These are phyloP conservation scores for Daedaleopsis nitida DNA, from an alignment of 768 basidiomycete genomes.

Conservation along the genomic window DNA sequence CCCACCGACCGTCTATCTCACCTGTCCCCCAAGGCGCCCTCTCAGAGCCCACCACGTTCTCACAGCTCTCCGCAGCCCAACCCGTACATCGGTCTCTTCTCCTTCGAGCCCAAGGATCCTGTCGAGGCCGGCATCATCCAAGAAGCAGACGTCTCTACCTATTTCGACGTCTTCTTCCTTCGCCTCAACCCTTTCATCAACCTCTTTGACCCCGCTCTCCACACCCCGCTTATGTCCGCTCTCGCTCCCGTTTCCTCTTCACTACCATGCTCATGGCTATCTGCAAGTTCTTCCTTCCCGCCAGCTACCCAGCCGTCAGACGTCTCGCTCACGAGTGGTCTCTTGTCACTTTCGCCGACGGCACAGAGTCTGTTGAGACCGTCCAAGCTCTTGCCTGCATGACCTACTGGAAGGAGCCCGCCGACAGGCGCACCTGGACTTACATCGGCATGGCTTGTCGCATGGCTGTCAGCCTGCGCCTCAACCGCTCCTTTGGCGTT, in stretches of 20 bases:
- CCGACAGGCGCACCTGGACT: slow-evolving; percentile 85
- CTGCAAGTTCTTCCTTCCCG: slow-evolving; percentile 79
- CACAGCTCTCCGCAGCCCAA: slow-evolving; percentile 16
- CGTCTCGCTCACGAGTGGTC: slow-evolving; percentile 74
- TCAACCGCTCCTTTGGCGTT: slow-evolving; percentile 67
- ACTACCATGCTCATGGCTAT: slow-evolving; percentile 83
- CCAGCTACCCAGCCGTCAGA: slow-evolving; percentile 66
- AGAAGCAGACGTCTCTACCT: slow-evolving; percentile 66
- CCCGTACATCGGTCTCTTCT: slow-evolving; percentile 7
- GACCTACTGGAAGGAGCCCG: slow-evolving; percentile 88
- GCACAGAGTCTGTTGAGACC: slow-evolving; percentile 82
- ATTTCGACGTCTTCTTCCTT: slow-evolving; percentile 79
- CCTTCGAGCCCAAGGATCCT: slow-evolving; percentile 50
- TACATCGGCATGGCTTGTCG: slow-evolving; percentile 89
- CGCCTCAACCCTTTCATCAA: slow-evolving; percentile 90
- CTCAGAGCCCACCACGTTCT: slow-evolving; percentile 19
- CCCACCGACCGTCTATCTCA: slow-evolving; percentile 34
- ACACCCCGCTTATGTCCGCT: slow-evolving; percentile 80
- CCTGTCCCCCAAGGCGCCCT: slow-evolving; percentile 1
- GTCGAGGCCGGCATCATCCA: slow-evolving; percentile 69
- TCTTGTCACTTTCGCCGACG: slow-evolving; percentile 75
- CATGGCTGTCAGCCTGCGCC: slow-evolving; percentile 82
- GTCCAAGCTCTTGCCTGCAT: slow-evolving; percentile 89
- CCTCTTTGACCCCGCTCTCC: slow-evolving; percentile 85
- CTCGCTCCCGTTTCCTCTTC: slow-evolving; percentile 80